Conservation (phyloP, 2,329 filamentous ascomycete species). For the Cladophialophora carrionii region DNA sequence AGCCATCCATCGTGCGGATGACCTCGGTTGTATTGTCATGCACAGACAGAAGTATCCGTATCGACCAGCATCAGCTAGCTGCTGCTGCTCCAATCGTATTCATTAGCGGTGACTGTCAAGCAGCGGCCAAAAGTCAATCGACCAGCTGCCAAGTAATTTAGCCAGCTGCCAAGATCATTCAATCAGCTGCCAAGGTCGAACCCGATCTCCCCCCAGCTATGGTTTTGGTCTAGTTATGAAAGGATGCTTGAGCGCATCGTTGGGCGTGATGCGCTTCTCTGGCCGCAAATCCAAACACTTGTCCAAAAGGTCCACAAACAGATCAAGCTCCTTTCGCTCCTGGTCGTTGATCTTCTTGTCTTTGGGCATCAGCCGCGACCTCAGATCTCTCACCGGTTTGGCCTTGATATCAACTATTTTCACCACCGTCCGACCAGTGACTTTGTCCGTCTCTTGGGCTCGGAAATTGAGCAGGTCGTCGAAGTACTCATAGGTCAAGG, state of each 20-base stretch:
- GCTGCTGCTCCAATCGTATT: not conserved
- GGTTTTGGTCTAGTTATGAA: slow-evolving; percentile 66
- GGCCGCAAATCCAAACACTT: slow-evolving; percentile 87
- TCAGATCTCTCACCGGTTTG: slow-evolving; percentile 80
- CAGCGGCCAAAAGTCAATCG: not conserved
- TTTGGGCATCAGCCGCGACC: slow-evolving; percentile 72
- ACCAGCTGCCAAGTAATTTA: slow-evolving; percentile 3
- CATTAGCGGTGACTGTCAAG: not conserved
- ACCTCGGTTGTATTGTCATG: not conserved
- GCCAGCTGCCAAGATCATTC: not conserved
- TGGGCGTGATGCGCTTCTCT: slow-evolving; percentile 84
- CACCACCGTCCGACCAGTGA: slow-evolving; percentile 74
- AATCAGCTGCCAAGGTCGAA: not conserved
- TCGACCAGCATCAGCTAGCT: not conserved
- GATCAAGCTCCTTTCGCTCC: slow-evolving; percentile 75
- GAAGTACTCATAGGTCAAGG: slow-evolving; percentile 77
- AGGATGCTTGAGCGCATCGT: slow-evolving; percentile 83
- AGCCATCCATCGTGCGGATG: not conserved
- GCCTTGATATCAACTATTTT: slow-evolving; percentile 53
- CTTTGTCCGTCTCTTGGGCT: slow-evolving; percentile 82
- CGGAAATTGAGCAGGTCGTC: slow-evolving; percentile 82
- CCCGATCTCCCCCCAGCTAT: not conserved
- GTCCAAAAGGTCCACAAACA: slow-evolving; percentile 86
- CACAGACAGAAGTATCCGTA: not conserved
- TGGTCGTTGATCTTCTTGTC: slow-evolving; percentile 73